A percentile compares a stretch with the other conserved stretches of the same genome.
These are phyloP conservation scores for Kwoniella botswanensis DNA, from an alignment of 768 basidiomycete species.

Conservation along the genomic window DNA sequence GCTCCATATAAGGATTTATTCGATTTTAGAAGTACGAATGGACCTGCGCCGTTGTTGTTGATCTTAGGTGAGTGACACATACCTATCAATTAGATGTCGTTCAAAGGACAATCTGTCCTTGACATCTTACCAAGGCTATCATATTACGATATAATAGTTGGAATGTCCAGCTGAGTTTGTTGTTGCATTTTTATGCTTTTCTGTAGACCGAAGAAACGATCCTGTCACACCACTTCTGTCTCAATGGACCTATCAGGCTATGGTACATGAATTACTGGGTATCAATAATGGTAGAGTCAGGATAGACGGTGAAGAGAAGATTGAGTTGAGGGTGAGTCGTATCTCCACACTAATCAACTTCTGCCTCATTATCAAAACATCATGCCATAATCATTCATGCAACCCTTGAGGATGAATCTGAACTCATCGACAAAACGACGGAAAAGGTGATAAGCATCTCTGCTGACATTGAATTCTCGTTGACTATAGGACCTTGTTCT, in stretches of 20 bases:
- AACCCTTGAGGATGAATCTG: neutral
- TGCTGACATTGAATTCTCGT: neutral
- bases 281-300: constrained; percentile 93
- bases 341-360: neutral
- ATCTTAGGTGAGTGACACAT: constrained; percentile 65
- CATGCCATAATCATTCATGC: neutral
- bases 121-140: too few species aligned
- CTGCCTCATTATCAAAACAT: neutral
- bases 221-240: constrained; percentile 94
- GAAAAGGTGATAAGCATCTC: too few species aligned
- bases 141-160: too few species aligned
- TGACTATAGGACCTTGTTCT: constrained; percentile 82
- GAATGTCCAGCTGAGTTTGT: too few species aligned
- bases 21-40: constrained; percentile 87
- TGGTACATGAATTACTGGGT: constrained; percentile 94
- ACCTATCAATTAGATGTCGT: too few species aligned
- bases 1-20: constrained; percentile 75
- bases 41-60: constrained; percentile 77
- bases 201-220: constrained; percentile 84
- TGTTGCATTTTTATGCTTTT: constrained; percentile 5
- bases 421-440: too few species aligned
- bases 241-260: constrained; percentile 99
- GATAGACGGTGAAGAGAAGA: constrained; percentile 79
- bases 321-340: constrained; percentile 77
- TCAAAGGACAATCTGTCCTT: neutral